These are phyloP conservation scores for Phytophthora rubi DNA, from an alignment of 352 stramenopile species.

Conservation along the genomic window DNA sequence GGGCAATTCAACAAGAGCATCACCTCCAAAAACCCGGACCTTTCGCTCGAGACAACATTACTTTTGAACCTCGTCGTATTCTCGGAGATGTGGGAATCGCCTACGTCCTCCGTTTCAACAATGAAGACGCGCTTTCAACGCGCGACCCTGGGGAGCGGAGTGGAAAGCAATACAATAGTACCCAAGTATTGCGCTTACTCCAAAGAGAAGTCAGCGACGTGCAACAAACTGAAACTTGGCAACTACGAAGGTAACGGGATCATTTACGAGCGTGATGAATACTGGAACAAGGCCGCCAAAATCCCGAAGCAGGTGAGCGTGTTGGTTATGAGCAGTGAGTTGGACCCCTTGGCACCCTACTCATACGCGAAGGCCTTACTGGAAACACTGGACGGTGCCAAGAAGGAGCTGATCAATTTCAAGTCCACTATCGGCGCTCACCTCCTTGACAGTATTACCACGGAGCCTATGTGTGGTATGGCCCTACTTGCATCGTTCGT, in stretches of 20 bases:
- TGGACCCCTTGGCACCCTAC: not conserved
- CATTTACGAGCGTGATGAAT: slow-evolving; percentile 7
- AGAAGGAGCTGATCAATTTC: not conserved
- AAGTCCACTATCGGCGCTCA: not conserved
- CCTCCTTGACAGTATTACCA: not conserved
- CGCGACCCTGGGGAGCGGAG: not conserved
- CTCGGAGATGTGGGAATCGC: slow-evolving; percentile 4
- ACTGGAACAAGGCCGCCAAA: slow-evolving; percentile 10
- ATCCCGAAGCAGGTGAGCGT: slow-evolving; percentile 4
- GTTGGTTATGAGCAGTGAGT: not conserved
- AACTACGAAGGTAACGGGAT: not conserved
- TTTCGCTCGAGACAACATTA: not conserved
- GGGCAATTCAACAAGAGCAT: not conserved
- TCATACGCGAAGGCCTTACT: not conserved
- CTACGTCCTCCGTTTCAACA: not conserved
- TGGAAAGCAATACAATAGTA: not conserved
- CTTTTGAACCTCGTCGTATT: not conserved
- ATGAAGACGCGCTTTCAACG: not conserved
- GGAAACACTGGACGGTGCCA: slow-evolving; percentile 1
- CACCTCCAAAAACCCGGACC: no score
- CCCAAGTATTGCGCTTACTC: slow-evolving; percentile 2
- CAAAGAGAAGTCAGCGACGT: slow-evolving; percentile 3
- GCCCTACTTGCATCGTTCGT: not conserved
- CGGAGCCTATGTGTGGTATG: not conserved
- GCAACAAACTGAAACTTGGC: slow-evolving; percentile 4